phyloP scores from a whole-genome alignment of 2,329 filamentous ascomycete genomes.

The Samsoniella hepiali region DNA sequence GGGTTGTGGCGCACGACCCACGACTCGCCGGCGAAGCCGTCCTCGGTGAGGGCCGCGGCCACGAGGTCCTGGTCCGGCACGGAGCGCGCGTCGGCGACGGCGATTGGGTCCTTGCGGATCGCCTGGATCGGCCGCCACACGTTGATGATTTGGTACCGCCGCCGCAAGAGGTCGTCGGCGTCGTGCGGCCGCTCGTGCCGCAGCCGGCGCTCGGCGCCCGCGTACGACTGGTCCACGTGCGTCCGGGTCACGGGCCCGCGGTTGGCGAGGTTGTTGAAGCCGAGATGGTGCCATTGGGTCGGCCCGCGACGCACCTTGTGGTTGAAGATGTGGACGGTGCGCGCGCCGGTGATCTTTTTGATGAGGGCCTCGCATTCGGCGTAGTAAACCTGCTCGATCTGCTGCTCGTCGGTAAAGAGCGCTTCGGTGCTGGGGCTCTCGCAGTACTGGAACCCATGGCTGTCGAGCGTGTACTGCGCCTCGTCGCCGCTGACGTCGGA shows the following conservation, averaged over 20 bases:
- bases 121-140: slow-evolving; percentile 40
- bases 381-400: slow-evolving; percentile 65
- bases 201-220: slow-evolving; percentile 32
- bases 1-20: slow-evolving; percentile 41
- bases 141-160: slow-evolving; percentile 54
- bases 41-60: slow-evolving; percentile 48
- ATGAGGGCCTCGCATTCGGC: slow-evolving; percentile 66
- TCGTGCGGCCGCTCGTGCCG: slow-evolving; percentile 44
- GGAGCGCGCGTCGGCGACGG: slow-evolving; percentile 48
- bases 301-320: slow-evolving; percentile 62
- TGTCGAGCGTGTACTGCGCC: slow-evolving; percentile 38
- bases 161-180: slow-evolving; percentile 34
- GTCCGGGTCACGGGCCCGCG: slow-evolving; percentile 41
- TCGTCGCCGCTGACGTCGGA: slow-evolving; percentile 41
- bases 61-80: slow-evolving; percentile 51
- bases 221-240: slow-evolving; percentile 56
- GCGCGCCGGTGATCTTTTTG: slow-evolving; percentile 57
- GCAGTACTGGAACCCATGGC: slow-evolving; percentile 40
- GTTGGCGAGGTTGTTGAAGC: slow-evolving; percentile 55
- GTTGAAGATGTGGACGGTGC: slow-evolving; percentile 65
- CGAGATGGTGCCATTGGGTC: slow-evolving; percentile 62
- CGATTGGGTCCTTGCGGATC: slow-evolving; percentile 45
- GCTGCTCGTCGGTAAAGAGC: slow-evolving; percentile 50
- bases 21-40: slow-evolving; percentile 47
- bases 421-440: slow-evolving; percentile 30